Percentiles rank a stretch among this genome's conserved stretches.
Conservation (phyloP, 2,329 filamentous ascomycete species). For the Curvularia eragrostidis region DNA sequence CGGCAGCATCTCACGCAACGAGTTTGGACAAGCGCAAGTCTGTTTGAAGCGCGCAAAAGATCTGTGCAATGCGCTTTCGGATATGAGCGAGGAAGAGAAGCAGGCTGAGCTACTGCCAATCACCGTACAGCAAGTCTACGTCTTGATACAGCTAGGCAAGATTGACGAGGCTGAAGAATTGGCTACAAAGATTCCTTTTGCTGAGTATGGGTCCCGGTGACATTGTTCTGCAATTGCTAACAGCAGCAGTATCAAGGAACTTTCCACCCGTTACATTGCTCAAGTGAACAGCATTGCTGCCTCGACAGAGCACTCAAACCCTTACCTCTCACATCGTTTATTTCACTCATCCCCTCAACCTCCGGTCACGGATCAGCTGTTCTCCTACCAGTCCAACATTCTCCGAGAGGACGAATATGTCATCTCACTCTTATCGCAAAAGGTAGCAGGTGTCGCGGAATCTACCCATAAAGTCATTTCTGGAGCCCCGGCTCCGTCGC, state of each 20-base stretch:
- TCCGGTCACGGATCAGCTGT: constrained; percentile 68
- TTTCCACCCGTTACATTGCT: constrained; percentile 69
- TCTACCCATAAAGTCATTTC: constrained; percentile 61
- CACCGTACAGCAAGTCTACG: constrained; percentile 76
- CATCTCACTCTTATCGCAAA: constrained; percentile 70
- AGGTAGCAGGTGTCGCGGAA: constrained; percentile 68
- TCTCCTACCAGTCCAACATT: constrained; percentile 71
- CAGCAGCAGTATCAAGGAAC: constrained; percentile 66
- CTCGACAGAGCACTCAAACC: constrained; percentile 62
- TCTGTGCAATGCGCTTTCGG: constrained; percentile 75
- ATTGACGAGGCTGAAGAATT: constrained; percentile 69
- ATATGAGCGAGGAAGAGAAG: constrained; percentile 76
- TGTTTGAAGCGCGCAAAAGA: constrained; percentile 73
- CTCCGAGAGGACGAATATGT: constrained; percentile 69
- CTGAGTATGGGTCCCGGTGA: constrained; percentile 60
- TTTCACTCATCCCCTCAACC: constrained; percentile 62
- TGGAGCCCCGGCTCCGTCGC: constrained; percentile 54
- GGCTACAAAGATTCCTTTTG: constrained; percentile 66
- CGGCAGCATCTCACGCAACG: constrained; percentile 71
- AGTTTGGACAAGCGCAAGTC: constrained; percentile 68
- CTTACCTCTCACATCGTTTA: constrained; percentile 70
- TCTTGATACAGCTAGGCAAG: constrained; percentile 71
- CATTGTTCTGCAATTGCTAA: constrained; percentile 20
- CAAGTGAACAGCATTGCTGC: constrained; percentile 68
- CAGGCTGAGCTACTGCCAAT: constrained; percentile 77